Evolutionary conservation across 2,329 filamentous ascomycete genomes (phyloP), one percentile per base, ranked within the genome.

Genomic region (Paecilomyces formosus): DNA sequence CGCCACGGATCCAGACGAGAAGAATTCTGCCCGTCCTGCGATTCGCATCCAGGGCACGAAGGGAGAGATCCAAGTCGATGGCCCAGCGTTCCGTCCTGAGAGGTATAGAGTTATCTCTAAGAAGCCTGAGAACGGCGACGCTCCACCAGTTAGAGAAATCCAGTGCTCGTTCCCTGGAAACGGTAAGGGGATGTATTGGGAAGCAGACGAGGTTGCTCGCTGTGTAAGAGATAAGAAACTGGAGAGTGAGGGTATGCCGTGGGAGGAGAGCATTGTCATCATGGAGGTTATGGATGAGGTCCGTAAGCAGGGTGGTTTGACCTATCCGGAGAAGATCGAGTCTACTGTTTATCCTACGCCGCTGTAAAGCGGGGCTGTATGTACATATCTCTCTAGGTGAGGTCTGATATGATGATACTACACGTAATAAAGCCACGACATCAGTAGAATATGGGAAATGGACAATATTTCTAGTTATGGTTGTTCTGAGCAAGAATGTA

Each of bases 121-220:
- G 54, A 72, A 74, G 58, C 71, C 71, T 28, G 78, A 78, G 55
- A 74, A 78, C 50, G 80, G 84, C 65, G 72, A 79, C 12, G 76
- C 72, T 55, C 66, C 71, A 30, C 58, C 66, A 12, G 64, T 73
- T 5, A 65, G 66, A 54, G 70, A 77, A 49, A 69, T 75, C 64
- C 71, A 74, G 52, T 68, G 65, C 56, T 65, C 69, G 12, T 76
- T 82, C 59, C 83, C 85, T 28, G 82, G 79, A 13, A 75, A 79
- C 65, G 90, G 90, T 11, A 87, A 90, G 63, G 91, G 90, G 55
- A 94, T 95, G 89, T 94, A 90, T 76, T 93, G 88, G 88, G 88
- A 92, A 72, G 90, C 90, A 1, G 89, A 92, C 71, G 89, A 91
- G 78, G 88, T 85, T 63, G 89, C 87, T 28, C 81, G 86, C 53